Evolutionary conservation across 2,329 filamentous ascomycete genomes (phyloP), one percentile per base, ranked within the genome.

Genomic region (Microascus cirrosus): DNA sequence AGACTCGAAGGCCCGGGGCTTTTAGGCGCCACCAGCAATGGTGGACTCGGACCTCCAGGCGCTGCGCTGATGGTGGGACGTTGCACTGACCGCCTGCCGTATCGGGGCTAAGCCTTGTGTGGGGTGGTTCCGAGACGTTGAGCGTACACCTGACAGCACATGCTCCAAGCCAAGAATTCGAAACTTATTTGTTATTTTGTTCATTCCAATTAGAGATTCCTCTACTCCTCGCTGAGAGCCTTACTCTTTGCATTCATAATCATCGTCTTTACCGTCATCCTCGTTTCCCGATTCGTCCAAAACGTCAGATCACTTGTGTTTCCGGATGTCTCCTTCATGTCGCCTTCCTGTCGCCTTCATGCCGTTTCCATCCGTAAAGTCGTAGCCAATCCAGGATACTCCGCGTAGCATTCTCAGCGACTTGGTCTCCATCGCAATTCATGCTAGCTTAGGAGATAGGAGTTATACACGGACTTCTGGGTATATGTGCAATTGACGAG

Each of bases 371-470:
- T 13, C 64, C 65, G 48, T 66, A 60, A 59, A 45, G 36, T 42
- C 65, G 60, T 54, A 69, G 62, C 66, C 67, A 70, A 52, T 60
- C 57, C 54, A 70, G 66, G 42, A 68, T 67, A 35, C 58, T 67
- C 36, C 65, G 62, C 11, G 66, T 70, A 54, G 65, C 59, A 59
- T 67, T 66, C 60, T 66, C 62, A n/a, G 65, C 69, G 4, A 62
- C 56, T 25, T 15, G 56, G 20, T 65, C 64, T 54, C 57, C 63
- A 22, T 58, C 58, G 10, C 36, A 56, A 22, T 65, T 56, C 24
- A 64, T 22, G 5, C 24, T 58, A 35, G 58, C 20, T 28, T 62
- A 60, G 36, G 39, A 48, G 54, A 62, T 7, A 20, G 32, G 13
- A 20, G 15, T 13, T 32, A 53, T 18, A 18, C 25, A 18, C 15